phyloP scores from a whole-genome alignment of 2,329 filamentous ascomycete genomes.

The Sporothrix sp. region DNA sequence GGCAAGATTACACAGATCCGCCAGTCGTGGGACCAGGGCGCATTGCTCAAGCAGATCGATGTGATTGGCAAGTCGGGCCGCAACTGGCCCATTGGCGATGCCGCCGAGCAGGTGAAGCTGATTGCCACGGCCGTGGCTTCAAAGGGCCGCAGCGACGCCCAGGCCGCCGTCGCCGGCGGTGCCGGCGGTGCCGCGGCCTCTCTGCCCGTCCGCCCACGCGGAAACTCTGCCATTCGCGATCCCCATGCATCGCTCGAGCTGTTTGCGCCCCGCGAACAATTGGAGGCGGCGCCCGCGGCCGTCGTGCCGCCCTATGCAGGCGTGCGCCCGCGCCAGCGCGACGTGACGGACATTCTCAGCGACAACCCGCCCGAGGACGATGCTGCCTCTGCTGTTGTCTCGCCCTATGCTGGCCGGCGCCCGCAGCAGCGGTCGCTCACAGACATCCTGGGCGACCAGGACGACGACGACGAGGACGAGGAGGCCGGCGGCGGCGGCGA shows the following conservation, averaged over 20 bases:
- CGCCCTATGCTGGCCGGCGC: slow-evolving; percentile 43
- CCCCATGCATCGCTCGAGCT: slow-evolving; percentile 64
- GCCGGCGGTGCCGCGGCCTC: slow-evolving; percentile 19
- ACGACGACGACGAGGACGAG: slow-evolving; percentile 24
- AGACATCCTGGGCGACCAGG: slow-evolving; percentile 57
- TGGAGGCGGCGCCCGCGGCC: slow-evolving; percentile 29
- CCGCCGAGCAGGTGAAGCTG: slow-evolving; percentile 70
- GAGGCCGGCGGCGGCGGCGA: not conserved
- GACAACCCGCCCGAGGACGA: slow-evolving; percentile 35
- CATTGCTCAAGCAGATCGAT: slow-evolving; percentile 84
- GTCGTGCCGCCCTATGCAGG: slow-evolving; percentile 54
- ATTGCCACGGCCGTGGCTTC: slow-evolving; percentile 50
- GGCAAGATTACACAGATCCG: slow-evolving; percentile 80
- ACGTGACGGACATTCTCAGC: slow-evolving; percentile 62
- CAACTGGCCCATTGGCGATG: slow-evolving; percentile 92
- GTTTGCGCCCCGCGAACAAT: slow-evolving; percentile 57
- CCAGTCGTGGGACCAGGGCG: slow-evolving; percentile 89
- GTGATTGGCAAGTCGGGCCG: slow-evolving; percentile 82
- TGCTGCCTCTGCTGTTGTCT: slow-evolving; percentile 22
- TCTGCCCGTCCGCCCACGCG: slow-evolving; percentile 37
- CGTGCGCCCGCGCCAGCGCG: slow-evolving; percentile 53
- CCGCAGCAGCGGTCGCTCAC: slow-evolving; percentile 56
- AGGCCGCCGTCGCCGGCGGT: slow-evolving; percentile 6
- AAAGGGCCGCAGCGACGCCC: slow-evolving; percentile 40
- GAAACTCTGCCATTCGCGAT: slow-evolving; percentile 47